Percentiles rank a stretch among this genome's conserved stretches.
Conservation (phyloP, 805 yeast genomes). For the Myxozyma neotropica region DNA sequence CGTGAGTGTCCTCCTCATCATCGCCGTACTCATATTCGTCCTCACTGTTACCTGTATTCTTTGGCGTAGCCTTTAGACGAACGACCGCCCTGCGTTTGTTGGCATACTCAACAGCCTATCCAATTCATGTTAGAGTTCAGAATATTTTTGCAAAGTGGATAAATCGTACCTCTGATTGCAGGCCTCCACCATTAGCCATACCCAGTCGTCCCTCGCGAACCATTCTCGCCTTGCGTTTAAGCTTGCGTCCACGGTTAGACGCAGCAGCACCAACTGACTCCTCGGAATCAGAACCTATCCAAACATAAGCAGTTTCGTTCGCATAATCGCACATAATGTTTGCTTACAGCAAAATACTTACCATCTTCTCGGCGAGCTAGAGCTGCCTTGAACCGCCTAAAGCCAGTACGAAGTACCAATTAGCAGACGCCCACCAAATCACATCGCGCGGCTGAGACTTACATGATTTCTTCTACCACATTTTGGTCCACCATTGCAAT, state of each 20-base stretch:
- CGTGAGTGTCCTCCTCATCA: constrained; percentile 39
- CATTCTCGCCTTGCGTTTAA: constrained; percentile 52
- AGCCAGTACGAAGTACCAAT: not conserved
- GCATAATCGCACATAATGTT: not conserved
- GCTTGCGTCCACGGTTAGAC: constrained; percentile 61
- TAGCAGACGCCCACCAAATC: not conserved
- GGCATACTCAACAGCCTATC: constrained; percentile 39
- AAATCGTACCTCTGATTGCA: constrained; percentile 3
- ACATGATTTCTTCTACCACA: constrained; percentile 33
- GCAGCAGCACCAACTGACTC: constrained; percentile 40
- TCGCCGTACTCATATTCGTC: constrained; percentile 39
- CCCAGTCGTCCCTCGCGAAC: constrained; percentile 52
- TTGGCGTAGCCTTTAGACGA: constrained; percentile 40
- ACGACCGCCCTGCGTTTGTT: constrained; percentile 42
- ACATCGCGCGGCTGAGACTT: constrained; percentile 11
- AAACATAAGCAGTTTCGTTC: not conserved
- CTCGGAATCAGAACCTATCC: constrained; percentile 39
- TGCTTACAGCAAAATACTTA: constrained; percentile 20
- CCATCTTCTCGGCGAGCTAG: constrained; percentile 40
- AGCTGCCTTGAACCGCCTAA: constrained; percentile 43
- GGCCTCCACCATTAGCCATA: constrained; percentile 30
- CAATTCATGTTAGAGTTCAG: not conserved
- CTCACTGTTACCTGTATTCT: constrained; percentile 30
- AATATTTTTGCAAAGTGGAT: not conserved
- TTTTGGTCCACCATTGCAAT: constrained; percentile 31